Evolutionary conservation across 2,329 filamentous ascomycete genomes (phyloP), one percentile per base, ranked within the genome.

Genomic region (Hirsutella thompsonii): DNA sequence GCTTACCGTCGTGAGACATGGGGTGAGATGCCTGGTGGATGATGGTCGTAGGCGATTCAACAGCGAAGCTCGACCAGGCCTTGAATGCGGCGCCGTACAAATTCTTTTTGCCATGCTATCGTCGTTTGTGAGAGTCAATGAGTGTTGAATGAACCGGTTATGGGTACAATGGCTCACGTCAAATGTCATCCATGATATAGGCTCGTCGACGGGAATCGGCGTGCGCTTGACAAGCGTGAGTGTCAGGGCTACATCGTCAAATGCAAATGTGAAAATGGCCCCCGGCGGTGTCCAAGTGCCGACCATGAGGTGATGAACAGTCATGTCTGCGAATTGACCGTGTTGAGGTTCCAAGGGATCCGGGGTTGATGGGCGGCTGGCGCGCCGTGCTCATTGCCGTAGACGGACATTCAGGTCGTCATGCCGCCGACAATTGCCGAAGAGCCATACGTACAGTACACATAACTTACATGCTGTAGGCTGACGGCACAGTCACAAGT

Each of bases 181-280:
- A 55, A 93, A 90, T 14, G 85, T 81, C 83, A 94, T 90, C 87
- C 87, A 94, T 44, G 86, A 93, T 49, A 94, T 92, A 8, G 87
- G 84, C 62, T 94, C 85, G 48, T 90, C 83, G 40, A 83, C 63
- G 4, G 85, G 81, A 42, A 93, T 92, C 44, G 79, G 76, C 1
- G 85, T 92, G 52, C 81, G 79, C 66, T 90, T 88, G 55, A 93
- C 66, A 54, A 92, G 63, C 49, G 81, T 74, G 45, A 93, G 64
- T 6, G 79, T 81, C 48, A 88, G 66, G 32, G 76, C 77, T 61
- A 89, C 83, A 51, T 90, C 85, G 63, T 94, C 84, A 57, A 94
- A 94, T 45, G 81, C 76, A 45, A 94, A 81, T 0, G 86, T 93
- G 63, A 92, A 92, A 55, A 94, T 92, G 59, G 86, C 84, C 37